Conservation (phyloP, 441 rosid species). For the Croton setiger region DNA sequence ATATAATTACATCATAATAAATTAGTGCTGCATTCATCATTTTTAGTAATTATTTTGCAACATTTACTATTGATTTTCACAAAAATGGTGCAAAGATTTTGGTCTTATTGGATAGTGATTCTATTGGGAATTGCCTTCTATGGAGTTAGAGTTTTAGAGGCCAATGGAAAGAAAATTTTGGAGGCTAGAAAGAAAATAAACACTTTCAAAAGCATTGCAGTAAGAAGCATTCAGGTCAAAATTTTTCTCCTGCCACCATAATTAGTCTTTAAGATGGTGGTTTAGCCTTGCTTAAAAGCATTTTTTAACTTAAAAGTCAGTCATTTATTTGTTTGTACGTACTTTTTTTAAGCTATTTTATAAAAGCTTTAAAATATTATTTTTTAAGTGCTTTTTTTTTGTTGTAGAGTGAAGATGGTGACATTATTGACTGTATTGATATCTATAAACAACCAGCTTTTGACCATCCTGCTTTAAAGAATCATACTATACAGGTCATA, state of each 20-base stretch:
- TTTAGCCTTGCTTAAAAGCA: too few relatives aligned
- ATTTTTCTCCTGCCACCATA: background rate
- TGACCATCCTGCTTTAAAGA: conserved; percentile 38
- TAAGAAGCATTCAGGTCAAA: conserved; percentile 35
- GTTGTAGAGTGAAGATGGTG: conserved; percentile 45
- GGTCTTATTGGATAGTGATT: conserved; percentile 4
- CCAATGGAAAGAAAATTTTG: conserved; percentile 7
- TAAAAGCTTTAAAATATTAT: too few relatives aligned
- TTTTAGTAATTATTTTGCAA: background rate
- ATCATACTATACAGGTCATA: conserved; percentile 42
- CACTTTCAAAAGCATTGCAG: conserved; percentile 10
- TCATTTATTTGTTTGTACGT: too few relatives aligned
- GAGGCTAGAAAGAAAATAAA: conserved; percentile 13
- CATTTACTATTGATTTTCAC: background rate
- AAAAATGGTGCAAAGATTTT: conserved; percentile 13
- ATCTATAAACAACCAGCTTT: conserved; percentile 43
- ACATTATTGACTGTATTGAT: conserved; percentile 41
- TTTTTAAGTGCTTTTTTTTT: background rate
- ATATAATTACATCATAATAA: background rate
- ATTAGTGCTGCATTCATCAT: background rate
- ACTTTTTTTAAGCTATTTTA: too few relatives aligned
- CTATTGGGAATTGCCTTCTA: conserved; percentile 14
- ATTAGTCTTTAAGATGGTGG: too few relatives aligned
- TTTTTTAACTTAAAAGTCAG: too few relatives aligned
- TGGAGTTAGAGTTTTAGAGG: conserved; percentile 10